These are phyloP conservation scores for Chaetothyriales sp. DNA, from an alignment of 2,329 filamentous ascomycete genomes.

Conservation along the genomic window DNA sequence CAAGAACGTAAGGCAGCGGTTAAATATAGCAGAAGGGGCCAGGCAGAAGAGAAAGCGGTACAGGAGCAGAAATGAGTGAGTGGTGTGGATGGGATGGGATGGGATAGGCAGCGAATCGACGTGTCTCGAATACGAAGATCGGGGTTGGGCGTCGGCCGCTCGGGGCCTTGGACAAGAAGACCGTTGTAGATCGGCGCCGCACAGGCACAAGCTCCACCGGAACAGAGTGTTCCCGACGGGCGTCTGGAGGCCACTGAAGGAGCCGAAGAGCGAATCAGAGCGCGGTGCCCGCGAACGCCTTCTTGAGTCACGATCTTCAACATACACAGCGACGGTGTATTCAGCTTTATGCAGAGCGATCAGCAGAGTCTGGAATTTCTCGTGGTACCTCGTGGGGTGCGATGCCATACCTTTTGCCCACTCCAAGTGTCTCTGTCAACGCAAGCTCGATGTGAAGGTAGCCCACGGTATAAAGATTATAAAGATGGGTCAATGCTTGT, in stretches of 20 bases:
- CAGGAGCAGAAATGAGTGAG: neutral
- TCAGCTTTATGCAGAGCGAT: neutral
- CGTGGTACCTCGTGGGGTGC: no score
- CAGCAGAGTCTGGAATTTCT: neutral
- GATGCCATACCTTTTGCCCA: no score
- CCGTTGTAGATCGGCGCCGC: no score
- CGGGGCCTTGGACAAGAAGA: neutral
- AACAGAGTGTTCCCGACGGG: neutral
- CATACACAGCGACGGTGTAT: neutral
- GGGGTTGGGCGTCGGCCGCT: no score
- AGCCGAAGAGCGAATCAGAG: neutral
- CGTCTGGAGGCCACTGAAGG: neutral
- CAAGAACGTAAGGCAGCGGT: neutral
- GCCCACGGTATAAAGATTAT: no score
- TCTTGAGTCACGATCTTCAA: neutral
- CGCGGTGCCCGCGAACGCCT: neutral
- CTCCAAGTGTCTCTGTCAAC: no score
- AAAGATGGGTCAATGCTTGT: no score
- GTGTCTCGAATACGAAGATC: no score
- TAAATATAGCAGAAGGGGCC: neutral
- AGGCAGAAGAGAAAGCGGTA: neutral
- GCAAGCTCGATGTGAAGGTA: no score
- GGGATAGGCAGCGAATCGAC: no score
- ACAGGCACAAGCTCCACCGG: no score
- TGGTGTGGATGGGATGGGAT: no score